phyloP scores from a whole-genome alignment of 2,329 filamentous ascomycete species.

The Penicillium nordicum region DNA sequence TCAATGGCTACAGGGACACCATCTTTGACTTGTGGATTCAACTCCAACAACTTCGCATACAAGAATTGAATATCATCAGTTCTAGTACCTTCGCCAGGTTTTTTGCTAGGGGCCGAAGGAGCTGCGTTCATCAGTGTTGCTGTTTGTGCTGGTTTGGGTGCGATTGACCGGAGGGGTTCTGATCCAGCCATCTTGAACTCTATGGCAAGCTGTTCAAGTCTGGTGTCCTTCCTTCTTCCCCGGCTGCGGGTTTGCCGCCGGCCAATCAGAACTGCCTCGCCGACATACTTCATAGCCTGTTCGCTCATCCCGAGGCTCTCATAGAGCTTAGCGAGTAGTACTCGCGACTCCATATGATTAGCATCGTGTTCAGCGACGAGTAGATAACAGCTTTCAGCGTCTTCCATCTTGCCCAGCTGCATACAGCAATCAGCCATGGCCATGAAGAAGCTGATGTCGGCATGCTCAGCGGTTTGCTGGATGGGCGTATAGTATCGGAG shows the following conservation, averaged over 20 bases:
- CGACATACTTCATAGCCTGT: constrained; percentile 72
- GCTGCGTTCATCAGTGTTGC: constrained; percentile 18
- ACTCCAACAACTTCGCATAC: constrained; percentile 46
- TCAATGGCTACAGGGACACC: constrained; percentile 51
- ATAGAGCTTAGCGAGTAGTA: constrained; percentile 79
- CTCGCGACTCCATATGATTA: constrained; percentile 70
- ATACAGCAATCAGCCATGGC: constrained; percentile 62
- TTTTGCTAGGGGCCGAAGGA: constrained; percentile 13
- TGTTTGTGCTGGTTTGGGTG: constrained; percentile 14
- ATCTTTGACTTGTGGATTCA: constrained; percentile 48
- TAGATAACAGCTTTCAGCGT: constrained; percentile 75
- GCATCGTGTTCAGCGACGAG: constrained; percentile 69
- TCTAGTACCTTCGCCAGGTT: constrained; percentile 34
- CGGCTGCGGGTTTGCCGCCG: constrained; percentile 38
- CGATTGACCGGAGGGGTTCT: constrained; percentile 17
- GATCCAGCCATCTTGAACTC: constrained; percentile 33
- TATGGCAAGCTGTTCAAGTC: constrained; percentile 41
- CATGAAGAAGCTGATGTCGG: constrained; percentile 51
- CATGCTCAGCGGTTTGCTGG: constrained; percentile 45
- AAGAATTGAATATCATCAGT: constrained; percentile 45
- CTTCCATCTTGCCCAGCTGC: constrained; percentile 58
- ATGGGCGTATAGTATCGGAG: constrained; percentile 57
- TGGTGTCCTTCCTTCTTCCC: constrained; percentile 34
- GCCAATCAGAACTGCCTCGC: constrained; percentile 68
- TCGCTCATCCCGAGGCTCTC: constrained; percentile 70